Evolutionary conservation across 345 rosid species (phyloP).

Genomic region (Abelmoschus esculentus): DNA sequence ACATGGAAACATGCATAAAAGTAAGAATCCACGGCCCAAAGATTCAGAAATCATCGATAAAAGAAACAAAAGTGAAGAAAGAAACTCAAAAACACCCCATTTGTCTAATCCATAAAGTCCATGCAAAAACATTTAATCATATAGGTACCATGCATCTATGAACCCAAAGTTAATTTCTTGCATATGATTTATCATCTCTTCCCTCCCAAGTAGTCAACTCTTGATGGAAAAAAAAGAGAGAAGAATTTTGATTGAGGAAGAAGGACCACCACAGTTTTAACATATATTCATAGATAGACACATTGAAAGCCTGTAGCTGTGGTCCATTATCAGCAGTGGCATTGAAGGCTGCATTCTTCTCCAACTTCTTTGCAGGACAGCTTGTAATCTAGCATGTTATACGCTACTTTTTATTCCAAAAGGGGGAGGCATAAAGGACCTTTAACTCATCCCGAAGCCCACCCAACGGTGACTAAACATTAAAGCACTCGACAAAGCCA

Average conservation of each 20-base stretch:
- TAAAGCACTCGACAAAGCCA: slow-evolving; percentile 8
- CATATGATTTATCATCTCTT: not conserved
- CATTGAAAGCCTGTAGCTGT: not conserved
- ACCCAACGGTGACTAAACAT: slow-evolving; percentile 18
- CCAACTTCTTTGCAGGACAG: slow-evolving; percentile 21
- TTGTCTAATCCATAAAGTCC: not conserved
- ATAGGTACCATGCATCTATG: not conserved
- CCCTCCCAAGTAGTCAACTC: not conserved
- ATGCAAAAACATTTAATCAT: not conserved
- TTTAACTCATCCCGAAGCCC: slow-evolving; percentile 25
- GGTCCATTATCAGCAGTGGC: not conserved
- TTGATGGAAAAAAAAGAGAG: not conserved
- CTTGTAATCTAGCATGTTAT: slow-evolving; percentile 11
- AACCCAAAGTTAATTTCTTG: not conserved
- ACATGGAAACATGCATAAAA: slow-evolving; percentile 20
- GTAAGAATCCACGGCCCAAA: not conserved
- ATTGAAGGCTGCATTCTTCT: slow-evolving; percentile 5
- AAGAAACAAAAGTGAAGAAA: slow-evolving; percentile 1
- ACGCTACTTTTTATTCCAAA: not conserved
- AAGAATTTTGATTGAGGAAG: not conserved
- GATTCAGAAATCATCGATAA: not conserved
- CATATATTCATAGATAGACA: not conserved
- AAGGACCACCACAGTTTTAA: slow-evolving; percentile 4
- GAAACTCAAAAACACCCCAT: not conserved
- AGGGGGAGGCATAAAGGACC: slow-evolving; percentile 17